Base-by-base conservation (phyloP, 192 early-diverging fungal species). In the Pilaira anomala region DNA sequence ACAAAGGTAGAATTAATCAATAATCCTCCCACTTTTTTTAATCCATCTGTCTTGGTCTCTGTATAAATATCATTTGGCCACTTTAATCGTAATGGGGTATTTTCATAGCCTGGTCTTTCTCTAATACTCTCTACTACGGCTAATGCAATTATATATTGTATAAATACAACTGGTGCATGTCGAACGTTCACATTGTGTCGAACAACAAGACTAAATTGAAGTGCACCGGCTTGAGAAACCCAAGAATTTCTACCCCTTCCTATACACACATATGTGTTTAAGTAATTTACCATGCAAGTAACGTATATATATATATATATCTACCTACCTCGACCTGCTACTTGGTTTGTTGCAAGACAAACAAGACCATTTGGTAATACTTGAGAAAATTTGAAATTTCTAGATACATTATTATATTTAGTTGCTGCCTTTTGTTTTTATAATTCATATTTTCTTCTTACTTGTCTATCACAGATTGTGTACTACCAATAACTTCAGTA, bases 21-120 rank as follows among this genome's bases (percentile, higher is more conserved):
- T 3, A 97, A 84, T 2, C 97, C 95, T 53, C 96, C 93, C 48
- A 98, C 68, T 51, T 75, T 87, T 77, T 95, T 95, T 57, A 84
- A 66, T 40, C 71, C 69, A 14, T 77, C 73, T 16, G 68, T 48
- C 65, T 42, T 42, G 4, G 41, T 30, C 55, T 84, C 70, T 2
- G 83, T 88, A 73, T 99, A 99, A 28, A 99, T 82, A 68, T 99
- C 97, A 67, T 99, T 99, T 41, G 97, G 97, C 97, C 97, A 99
- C 75, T 99, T 99, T 48, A 99, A 73, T 42, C 82, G 81, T 57
- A 99, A 69, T 0, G 93, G 91, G 14, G 96, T 66, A 16, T 86
- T 73, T 65, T 88, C 90, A 69, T 92, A 94, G 18, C 90, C 93
- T 0, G 79, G 78, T 60, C 78, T 69, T 0, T 75, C 48, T 45